phyloP scores from a whole-genome alignment of 345 rosid genomes.

The Murraya paniculata region DNA sequence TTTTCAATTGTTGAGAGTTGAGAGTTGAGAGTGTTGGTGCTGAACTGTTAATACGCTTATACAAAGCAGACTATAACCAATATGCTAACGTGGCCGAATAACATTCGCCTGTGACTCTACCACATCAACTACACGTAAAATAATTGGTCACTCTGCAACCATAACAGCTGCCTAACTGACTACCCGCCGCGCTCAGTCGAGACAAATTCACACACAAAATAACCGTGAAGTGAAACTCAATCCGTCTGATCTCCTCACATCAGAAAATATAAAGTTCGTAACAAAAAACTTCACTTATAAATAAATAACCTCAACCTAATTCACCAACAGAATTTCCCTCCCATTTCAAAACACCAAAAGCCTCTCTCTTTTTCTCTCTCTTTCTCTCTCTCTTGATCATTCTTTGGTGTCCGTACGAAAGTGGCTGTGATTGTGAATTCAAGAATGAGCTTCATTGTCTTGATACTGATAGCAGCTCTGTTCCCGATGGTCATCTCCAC shows the following conservation, averaged over 20 bases:
- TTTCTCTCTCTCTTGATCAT: no score
- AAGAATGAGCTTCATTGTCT: not conserved
- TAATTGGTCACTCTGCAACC: not conserved
- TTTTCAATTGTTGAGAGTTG: no score
- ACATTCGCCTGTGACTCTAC: not conserved
- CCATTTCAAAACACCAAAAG: not conserved
- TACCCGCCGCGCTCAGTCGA: not conserved
- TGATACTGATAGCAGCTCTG: not conserved
- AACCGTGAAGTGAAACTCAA: no score
- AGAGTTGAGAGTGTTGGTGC: no score
- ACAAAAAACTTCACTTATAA: no score
- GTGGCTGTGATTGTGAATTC: no score
- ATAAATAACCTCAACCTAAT: not conserved
- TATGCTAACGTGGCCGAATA: not conserved
- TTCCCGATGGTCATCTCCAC: not conserved
- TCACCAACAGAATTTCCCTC: conserved; percentile 6
- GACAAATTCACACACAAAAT: not conserved
- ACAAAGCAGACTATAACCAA: not conserved
- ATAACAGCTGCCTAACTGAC: not conserved
- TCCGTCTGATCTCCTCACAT: no score
- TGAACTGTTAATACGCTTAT: no score
- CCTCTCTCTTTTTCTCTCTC: not conserved
- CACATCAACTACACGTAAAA: not conserved
- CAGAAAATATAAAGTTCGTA: no score
- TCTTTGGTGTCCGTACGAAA: no score